Evolutionary conservation across 1,284 basidiomycete genomes (phyloP).

Genomic region (Naganishia liquefaciens): DNA sequence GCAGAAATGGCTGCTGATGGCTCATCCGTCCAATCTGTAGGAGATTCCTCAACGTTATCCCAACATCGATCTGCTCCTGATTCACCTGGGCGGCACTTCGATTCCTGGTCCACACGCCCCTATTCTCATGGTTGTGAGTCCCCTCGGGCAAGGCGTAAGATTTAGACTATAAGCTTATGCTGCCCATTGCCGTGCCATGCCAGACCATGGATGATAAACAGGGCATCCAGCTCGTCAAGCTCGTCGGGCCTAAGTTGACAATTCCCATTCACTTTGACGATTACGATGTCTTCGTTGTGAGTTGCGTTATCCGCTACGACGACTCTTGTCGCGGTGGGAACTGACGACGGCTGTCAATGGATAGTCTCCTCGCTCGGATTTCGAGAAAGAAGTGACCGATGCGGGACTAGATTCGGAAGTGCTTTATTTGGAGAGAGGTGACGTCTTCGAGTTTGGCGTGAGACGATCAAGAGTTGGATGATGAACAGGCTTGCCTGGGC

Average conservation of each 20-base stretch:
- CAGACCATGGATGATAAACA: constrained; percentile 41
- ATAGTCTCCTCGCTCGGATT: constrained; percentile 36
- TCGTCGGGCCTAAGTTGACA: constrained; percentile 39
- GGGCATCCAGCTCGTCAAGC: constrained; percentile 38
- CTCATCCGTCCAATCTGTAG: constrained; percentile 15
- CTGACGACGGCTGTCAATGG: not conserved
- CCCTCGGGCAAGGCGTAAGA: too few relatives aligned
- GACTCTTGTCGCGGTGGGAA: not conserved
- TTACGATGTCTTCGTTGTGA: constrained; percentile 39
- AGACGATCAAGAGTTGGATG: not conserved
- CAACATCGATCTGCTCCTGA: constrained; percentile 38
- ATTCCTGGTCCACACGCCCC: constrained; percentile 39
- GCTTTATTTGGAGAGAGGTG: constrained; percentile 33
- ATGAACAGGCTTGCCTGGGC: not conserved
- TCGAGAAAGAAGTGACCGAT: constrained; percentile 37
- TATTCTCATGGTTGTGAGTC: constrained; percentile 38
- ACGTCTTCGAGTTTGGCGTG: constrained; percentile 34
- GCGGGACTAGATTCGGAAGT: constrained; percentile 36
- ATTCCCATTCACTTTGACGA: constrained; percentile 39
- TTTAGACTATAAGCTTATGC: not conserved
- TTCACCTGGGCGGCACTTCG: constrained; percentile 40
- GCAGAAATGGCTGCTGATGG: too few relatives aligned
- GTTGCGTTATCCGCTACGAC: not conserved
- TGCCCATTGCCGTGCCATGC: not conserved
- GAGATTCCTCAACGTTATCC: constrained; percentile 40